Base-by-base conservation (phyloP, 164 flowering plant genomes). In the Tetrastigma voinierianum region DNA sequence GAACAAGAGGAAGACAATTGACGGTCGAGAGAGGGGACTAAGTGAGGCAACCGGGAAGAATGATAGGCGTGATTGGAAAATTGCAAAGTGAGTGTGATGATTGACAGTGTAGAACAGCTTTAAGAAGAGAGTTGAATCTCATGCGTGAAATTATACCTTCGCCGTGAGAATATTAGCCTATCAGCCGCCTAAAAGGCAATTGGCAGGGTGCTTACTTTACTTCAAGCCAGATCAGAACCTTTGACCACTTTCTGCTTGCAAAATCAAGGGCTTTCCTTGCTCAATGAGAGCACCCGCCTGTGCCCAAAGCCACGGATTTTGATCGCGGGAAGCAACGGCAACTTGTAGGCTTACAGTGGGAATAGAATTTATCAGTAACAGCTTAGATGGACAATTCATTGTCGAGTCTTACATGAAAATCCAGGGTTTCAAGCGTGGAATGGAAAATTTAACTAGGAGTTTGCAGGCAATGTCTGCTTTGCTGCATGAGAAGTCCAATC, bases 1-100 rank as follows among this genome's bases (percentile, higher is more conserved):
- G 98, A 93, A 21, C 99, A 91, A 76, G 98, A 91, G 67, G 67
- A 96, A 84, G 77, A 86, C 93, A 61, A 88, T 93, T 66, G 76
- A 59, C 40, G 97, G 93, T 69, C 93, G 70, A 74, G 87, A 59
- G 88, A 83, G 57, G 84, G 74, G 74, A 62, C 81, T 87, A 46
- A 55, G 51, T 59, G 87, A 83, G 73, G 81, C 81, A 72, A 49
- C 78, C 63, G 80, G 68, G 59, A 82, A 72, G 68, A 83, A 72
- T 68, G 87, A 85, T 57, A 77, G 76, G 67, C 74, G 74, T n/a
- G 60, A 56, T 78, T n/a, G 44, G 44, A 21, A 86, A 81, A 61
- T 70, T 90, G 80, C 85, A 84, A 64, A 74, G 78, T 74, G 98
- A 95, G 77, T 92, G 81, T n/a, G 64, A 67, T 88, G 65, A 88